Base-by-base conservation (phyloP, 225 moss, liverwort and hornwort genomes). In the Antitrichia curtipendula region DNA sequence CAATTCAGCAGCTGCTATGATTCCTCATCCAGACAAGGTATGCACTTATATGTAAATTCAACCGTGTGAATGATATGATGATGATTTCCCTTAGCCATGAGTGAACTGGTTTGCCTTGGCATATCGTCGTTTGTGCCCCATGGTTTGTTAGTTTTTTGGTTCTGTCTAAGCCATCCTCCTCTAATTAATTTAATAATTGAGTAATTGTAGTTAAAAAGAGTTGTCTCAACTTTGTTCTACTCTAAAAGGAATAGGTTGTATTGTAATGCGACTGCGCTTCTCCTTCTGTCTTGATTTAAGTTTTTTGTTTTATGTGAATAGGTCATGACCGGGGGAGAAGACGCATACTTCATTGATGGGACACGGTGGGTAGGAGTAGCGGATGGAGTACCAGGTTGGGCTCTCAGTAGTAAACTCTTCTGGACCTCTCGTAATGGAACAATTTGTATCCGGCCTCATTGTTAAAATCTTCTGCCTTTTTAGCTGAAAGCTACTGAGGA, bases 301-400 rank as follows among this genome's bases (percentile, higher is more conserved):
- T 60, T 74, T 58, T 68, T 45, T 24, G 36, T 36, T 79, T 88
- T 54, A 62, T 58, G 52, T 79, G 70, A 88, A 82, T 83, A 96
- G 96, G 96, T 87, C 70, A 90, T 90, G 68, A 94, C 91, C 62
- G 95, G 96, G 82, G 97, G 97, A 82, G 97, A 98, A 90, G 98
- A 98, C 90, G 96, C 98, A 17, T 98, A 94, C 90, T 98, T 98
- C 84, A 96, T 96, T 87, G 96, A 96, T 85, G 96, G 94, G 47
- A 92, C 81, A 82, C 94, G 89, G 27, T 98, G 96, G 96, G 93
- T 98, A 87, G 96, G 98, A 88, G 93, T 98, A 87, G 95, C 97
- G 54, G 97, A 98, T 91, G 97, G 97, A 78, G 96, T 96, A 82
- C 95, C 96, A 88, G 96, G 96, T 87, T 96, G 96, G 95, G 90